Evolutionary conservation across 441 rosid species (phyloP), one percentile per base, ranked within the genome.

Genomic region (Aquilaria agallochum): DNA sequence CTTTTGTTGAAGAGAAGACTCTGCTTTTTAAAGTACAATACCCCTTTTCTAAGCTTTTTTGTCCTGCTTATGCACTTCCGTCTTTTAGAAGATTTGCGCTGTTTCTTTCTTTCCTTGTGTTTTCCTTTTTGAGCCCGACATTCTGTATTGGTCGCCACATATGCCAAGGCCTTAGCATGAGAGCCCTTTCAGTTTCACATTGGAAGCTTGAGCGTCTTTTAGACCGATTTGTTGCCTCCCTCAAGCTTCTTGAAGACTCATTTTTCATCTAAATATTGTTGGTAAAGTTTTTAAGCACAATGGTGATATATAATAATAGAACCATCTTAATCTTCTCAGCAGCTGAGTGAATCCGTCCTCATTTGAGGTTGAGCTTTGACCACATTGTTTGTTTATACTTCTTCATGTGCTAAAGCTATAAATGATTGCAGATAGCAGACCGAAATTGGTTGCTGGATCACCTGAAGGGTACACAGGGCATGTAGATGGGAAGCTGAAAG

Each of bases 381-480:
- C 51, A 33, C 57, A 11, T 31, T 53, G 46, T 7, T 4, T 2
- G 7, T 46, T 13, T n/a, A 49, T 49, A 12, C n/a, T 63, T 12
- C 58, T 62, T 53, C 11, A 44, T 56, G 4, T 31, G 27, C 58
- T 67, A 56, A 57, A 13, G 12, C 10, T 66, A 20, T 32, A 14
- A 33, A 53, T 63, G 51, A 53, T 45, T 66, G 76, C 81, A 95
- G 99, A 84, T 76, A 83, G 85, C 84, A 88, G 91, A 71, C 88
- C 97, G 44, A 88, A 85, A 86, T 75, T 92, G 48, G 73, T 90
- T 60, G 87, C 92, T 44, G 99, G 99, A 61, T 95, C 98, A 5
- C 73, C 83, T 33, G 96, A 92, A 71, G 99, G 98, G 64, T 74
- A 83, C 67, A 65, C 85, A 9, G 99, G 98, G 30, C 96, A 92